Base-by-base conservation (phyloP, 352 stramenopile genomes). In the Discostella stelligera region DNA sequence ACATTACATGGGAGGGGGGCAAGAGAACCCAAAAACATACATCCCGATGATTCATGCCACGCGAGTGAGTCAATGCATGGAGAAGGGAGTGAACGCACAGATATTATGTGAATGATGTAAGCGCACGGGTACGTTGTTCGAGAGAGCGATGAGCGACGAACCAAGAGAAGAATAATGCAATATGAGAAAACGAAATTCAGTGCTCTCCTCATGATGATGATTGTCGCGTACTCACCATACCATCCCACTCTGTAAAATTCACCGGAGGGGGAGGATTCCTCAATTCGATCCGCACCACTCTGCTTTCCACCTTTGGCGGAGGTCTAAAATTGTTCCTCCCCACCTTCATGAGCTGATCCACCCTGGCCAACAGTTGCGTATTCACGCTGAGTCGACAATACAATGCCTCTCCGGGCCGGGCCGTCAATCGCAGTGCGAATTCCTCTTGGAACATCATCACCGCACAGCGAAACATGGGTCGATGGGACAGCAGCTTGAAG, bases 211-310 rank as follows among this genome's bases (percentile, higher is more conserved):
- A 16, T 30, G n/a, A 30, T 37, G 20, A n/a, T 18, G 18, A 49
- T 58, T 6, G 41, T 16, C 27, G 14, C 48, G 2, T 7, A 71
- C 82, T 83, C 76, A 99, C 95, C 94, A 99, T 98, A 41, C 97
- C 97, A 84, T 99, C 97, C 97, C 97, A 99, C 89, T 99, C 97
- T 71, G 80, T 96, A 84, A 99, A 99, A 89, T 99, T 99, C 41
- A 99, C 96, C 0, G 95, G 94, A n/a, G 97, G 97, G 16, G 96
- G 96, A 63, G 97, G 97, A 86, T 99, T 99, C 59, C 95, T 93
- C 14, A 97, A 93, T 88, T 99, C 96, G 71, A 99, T 98, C 69
- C 97, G 76, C 16, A 94, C 87, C 0, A 93, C 86, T 14, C 86
- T 60, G 64, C 78, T 89, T 73, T 92, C 88, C 6, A 94, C 87